Evolutionary conservation across 1,284 basidiomycete genomes (phyloP).

Genomic region (Apiotrichum gamsii): DNA sequence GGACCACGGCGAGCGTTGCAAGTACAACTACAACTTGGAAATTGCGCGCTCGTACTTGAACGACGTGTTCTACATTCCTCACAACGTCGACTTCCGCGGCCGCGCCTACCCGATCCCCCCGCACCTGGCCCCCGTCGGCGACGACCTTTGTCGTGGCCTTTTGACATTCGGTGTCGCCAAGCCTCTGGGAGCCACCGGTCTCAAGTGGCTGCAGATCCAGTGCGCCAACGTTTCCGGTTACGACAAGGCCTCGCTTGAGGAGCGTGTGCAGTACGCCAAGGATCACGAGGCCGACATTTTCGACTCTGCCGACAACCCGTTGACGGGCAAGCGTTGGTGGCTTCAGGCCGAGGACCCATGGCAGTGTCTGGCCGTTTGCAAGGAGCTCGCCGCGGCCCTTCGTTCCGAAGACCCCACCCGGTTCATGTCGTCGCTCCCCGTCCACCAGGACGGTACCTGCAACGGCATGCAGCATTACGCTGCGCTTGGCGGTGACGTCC

Average conservation of each 20-base stretch:
- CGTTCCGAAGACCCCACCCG: constrained; percentile 64
- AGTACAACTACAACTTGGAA: constrained; percentile 94
- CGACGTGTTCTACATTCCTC: constrained; percentile 84
- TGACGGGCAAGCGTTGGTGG: constrained; percentile 81
- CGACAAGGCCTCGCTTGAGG: constrained; percentile 91
- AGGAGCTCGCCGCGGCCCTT: constrained; percentile 74
- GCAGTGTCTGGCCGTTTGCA: constrained; percentile 91
- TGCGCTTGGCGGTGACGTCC: constrained; percentile 85
- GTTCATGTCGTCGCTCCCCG: constrained; percentile 72
- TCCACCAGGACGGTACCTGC: constrained; percentile 98
- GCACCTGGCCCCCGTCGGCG: constrained; percentile 91
- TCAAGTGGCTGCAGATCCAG: constrained; percentile 86
- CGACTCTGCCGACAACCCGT: constrained; percentile 79
- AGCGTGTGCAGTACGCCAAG: constrained; percentile 74
- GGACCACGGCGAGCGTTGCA: constrained; percentile 86
- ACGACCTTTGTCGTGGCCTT: constrained; percentile 87
- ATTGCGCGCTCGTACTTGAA: constrained; percentile 68
- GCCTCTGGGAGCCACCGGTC: constrained; percentile 70
- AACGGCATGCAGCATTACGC: constrained; percentile 99
- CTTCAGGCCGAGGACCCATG: constrained; percentile 87
- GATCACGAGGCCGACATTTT: constrained; percentile 69
- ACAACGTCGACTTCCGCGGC: constrained; percentile 97
- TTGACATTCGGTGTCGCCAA: constrained; percentile 77
- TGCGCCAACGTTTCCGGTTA: constrained; percentile 87
- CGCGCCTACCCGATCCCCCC: constrained; percentile 96